Base-by-base conservation (phyloP, 805 yeast species). In the Pichia nanzhaoensis region DNA sequence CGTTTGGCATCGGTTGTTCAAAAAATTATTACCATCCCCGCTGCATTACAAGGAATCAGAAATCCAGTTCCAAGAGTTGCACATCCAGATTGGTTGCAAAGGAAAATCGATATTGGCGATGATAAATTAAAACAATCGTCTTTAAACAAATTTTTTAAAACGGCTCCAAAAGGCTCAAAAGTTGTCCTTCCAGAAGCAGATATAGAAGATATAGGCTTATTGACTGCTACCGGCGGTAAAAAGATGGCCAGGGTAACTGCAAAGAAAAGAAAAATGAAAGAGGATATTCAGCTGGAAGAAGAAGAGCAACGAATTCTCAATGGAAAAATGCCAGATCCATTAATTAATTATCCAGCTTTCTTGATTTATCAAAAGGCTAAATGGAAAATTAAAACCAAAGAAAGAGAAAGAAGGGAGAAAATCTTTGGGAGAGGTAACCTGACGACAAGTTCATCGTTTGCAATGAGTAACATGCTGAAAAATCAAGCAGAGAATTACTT, bases 21-120 rank as follows among this genome's bases (percentile, higher is more conserved):
- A 61, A 93, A 95, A 65, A 88, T 93, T 55, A 86, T 93, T 54
- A 84, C 96, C 0, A 91, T 93, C 53, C 99, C 99, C 2, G 99
- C 99, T 4, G 98, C 97, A 5, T 69, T 91, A 44, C 99, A 93
- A 66, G 78, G 79, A 42, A 77, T 91, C 16, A 65, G 70, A 13
- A 95, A 93, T 57, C 99, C 99, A 0, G 97, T 95, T 37, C 97
- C 97, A 5, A 71, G 97, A 54, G 91, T 95, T 6, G 77, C 77
- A 4, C 97, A 91, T 57, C 99, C 99, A 0, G 93, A 83, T 27
- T 93, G 99, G 99, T 69, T 93, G 45, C 75, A 73, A 48, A 80
- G 74, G 53, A 75, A 74, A 48, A 78, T 91, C 44, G 71, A 73
- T 2, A 66, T 66, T 5, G 75, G 70, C 45, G 78, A 78, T 44